phyloP scores from a whole-genome alignment of 2,329 filamentous ascomycete species.

The Xylariaceae sp. region DNA sequence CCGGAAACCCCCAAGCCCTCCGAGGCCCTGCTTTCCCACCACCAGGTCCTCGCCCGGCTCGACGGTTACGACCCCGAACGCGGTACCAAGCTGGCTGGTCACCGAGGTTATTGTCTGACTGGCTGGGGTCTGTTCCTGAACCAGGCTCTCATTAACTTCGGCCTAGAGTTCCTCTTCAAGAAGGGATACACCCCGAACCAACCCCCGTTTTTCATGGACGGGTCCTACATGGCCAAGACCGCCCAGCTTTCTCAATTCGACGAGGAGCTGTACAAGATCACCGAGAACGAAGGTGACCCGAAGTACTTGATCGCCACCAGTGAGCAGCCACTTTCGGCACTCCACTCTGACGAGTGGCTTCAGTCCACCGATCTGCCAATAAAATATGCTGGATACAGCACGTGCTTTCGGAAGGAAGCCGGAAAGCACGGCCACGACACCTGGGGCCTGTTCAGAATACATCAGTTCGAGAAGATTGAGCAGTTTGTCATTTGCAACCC shows the following conservation, averaged over 20 bases:
- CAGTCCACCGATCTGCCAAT: constrained; percentile 78
- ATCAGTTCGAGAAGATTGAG: constrained; percentile 88
- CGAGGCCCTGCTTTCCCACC: constrained; percentile 77
- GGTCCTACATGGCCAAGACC: constrained; percentile 93
- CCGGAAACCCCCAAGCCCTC: constrained; percentile 72
- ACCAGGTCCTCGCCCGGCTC: constrained; percentile 82
- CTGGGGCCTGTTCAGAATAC: constrained; percentile 79
- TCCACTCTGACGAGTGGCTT: constrained; percentile 93
- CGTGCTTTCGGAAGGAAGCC: constrained; percentile 93
- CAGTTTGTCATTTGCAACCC: constrained; percentile 60
- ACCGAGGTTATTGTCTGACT: constrained; percentile 81
- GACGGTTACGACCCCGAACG: constrained; percentile 92
- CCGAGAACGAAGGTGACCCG: constrained; percentile 59
- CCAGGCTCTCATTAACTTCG: constrained; percentile 91
- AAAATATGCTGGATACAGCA: constrained; percentile 88
- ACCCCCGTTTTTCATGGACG: constrained; percentile 90
- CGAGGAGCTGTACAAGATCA: constrained; percentile 96
- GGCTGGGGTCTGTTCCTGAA: constrained; percentile 86
- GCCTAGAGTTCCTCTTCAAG: constrained; percentile 76
- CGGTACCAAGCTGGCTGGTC: constrained; percentile 84
- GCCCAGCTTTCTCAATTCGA: constrained; percentile 96
- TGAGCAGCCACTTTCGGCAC: constrained; percentile 89
- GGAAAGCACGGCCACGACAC: constrained; percentile 88
- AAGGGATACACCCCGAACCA: constrained; percentile 79
- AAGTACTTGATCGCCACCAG: constrained; percentile 77